Percentiles rank a stretch among this genome's conserved stretches.
These are phyloP conservation scores for Kentomonas sorsogonicus DNA, from an alignment of 208 protist species.

Conservation along the genomic window DNA sequence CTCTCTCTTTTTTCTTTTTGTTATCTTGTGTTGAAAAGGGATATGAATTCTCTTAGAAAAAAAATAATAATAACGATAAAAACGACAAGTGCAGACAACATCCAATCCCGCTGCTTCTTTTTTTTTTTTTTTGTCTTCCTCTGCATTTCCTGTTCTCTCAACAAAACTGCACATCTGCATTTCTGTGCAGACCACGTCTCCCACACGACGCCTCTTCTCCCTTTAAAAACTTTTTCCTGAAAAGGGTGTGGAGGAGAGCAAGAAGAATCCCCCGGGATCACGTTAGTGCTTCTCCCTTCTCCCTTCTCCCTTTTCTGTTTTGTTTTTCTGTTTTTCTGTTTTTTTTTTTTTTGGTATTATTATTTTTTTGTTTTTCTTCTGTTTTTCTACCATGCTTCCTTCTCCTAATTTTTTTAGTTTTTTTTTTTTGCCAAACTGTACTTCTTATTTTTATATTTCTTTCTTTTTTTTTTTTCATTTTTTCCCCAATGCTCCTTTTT, in stretches of 20 bases:
- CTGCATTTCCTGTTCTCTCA: conserved; percentile 4
- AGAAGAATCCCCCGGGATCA: background rate
- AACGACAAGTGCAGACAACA: background rate
- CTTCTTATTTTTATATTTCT: conserved; percentile 8
- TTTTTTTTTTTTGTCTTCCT: conserved; percentile 6
- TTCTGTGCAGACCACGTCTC: background rate
- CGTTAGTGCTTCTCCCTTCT: too few relatives aligned
- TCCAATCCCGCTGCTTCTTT: too few relatives aligned
- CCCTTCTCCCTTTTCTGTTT: too few relatives aligned
- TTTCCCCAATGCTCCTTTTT: conserved; percentile 3
- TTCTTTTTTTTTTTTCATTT: conserved; percentile 4
- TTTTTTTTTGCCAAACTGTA: background rate
- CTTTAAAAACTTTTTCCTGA: background rate
- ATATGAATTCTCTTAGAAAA: background rate
- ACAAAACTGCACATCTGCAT: too few relatives aligned
- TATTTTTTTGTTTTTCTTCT: conserved; percentile 12
- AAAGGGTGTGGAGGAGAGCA: background rate
- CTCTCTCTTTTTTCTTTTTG: background rate
- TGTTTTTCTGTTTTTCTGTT: background rate
- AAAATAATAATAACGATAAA: too few relatives aligned
- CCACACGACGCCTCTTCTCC: background rate
- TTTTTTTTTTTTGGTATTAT: conserved; percentile 9
- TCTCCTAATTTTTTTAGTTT: background rate
- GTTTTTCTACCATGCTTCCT: background rate
- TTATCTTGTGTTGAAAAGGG: background rate